A percentile compares a stretch with the other conserved stretches of the same genome.
These are phyloP conservation scores for Fraxinus dipetala DNA, from an alignment of 305 asterid species.

Conservation along the genomic window DNA sequence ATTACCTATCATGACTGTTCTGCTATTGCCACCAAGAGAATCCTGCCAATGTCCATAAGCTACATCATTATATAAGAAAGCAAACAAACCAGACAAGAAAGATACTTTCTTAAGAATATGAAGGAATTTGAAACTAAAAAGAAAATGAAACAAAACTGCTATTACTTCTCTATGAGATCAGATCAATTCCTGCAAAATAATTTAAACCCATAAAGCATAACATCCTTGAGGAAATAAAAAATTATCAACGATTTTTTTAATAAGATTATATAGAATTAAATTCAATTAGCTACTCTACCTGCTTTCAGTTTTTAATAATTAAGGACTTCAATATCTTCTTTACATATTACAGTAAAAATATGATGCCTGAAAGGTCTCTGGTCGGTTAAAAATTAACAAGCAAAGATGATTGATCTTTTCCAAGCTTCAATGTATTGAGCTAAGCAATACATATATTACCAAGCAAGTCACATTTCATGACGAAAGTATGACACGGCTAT, in stretches of 20 bases:
- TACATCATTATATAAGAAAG: not conserved
- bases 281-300: not conserved
- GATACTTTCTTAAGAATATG: not conserved
- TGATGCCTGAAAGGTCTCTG: not conserved
- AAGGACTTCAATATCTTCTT: not conserved
- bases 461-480: not conserved
- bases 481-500: not conserved
- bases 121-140: not conserved
- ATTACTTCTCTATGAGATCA: not conserved
- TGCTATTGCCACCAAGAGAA: constrained; percentile 99
- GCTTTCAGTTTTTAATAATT: not conserved
- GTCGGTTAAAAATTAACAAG: not conserved
- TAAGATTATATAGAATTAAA: not conserved
- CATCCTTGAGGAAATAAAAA: not conserved
- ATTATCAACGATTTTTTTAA: not conserved
- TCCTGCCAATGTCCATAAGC: constrained; percentile 53
- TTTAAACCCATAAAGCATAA: not conserved
- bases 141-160: not conserved
- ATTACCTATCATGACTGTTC: constrained; percentile 94
- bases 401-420: not conserved
- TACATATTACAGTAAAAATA: not conserved
- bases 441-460: not conserved
- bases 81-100: constrained; percentile 5
- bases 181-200: constrained; percentile 8
- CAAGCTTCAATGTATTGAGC: not conserved